Evolutionary conservation across 2,329 filamentous ascomycete genomes (phyloP).

Genomic region (Daldinia sp.): DNA sequence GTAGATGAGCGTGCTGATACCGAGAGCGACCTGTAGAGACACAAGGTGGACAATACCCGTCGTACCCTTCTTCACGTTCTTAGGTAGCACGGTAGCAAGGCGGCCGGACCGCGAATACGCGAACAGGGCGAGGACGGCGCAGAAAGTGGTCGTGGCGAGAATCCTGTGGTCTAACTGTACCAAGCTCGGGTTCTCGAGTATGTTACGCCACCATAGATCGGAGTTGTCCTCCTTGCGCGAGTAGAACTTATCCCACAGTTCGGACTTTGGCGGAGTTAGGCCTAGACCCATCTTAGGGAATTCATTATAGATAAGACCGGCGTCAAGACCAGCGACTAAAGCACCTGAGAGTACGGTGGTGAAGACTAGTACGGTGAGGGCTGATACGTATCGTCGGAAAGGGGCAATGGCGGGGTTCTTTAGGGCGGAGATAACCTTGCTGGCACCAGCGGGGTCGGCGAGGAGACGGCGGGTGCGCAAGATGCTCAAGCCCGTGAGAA

Average conservation of each 20-base stretch:
- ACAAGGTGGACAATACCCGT: conserved; percentile 86
- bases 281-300: conserved; percentile 95
- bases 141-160: conserved; percentile 89
- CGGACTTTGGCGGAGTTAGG: conserved; percentile 81
- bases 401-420: conserved; percentile 74
- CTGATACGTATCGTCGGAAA: conserved; percentile 80
- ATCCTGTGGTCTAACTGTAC: conserved; percentile 97
- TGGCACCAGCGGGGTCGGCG: conserved; percentile 72
- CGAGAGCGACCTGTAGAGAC: conserved; percentile 83
- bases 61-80: conserved; percentile 74
- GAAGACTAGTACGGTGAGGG: conserved; percentile 82
- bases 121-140: conserved; percentile 81
- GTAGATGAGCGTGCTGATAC: conserved; percentile 92
- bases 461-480: conserved; percentile 82
- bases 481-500: conserved; percentile 87
- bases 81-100: conserved; percentile 69
- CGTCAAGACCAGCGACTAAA: conserved; percentile 93
- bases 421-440: conserved; percentile 71
- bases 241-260: conserved; percentile 90
- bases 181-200: conserved; percentile 94
- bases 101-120: conserved; percentile 79
- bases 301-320: conserved; percentile 98
- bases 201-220: conserved; percentile 96
- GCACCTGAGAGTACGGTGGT: conserved; percentile 92
- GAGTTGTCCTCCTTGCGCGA: conserved; percentile 79